Percentiles rank a stretch among this genome's conserved stretches.
Conservation (phyloP, 768 basidiomycete species). For the Galerina marginata region DNA sequence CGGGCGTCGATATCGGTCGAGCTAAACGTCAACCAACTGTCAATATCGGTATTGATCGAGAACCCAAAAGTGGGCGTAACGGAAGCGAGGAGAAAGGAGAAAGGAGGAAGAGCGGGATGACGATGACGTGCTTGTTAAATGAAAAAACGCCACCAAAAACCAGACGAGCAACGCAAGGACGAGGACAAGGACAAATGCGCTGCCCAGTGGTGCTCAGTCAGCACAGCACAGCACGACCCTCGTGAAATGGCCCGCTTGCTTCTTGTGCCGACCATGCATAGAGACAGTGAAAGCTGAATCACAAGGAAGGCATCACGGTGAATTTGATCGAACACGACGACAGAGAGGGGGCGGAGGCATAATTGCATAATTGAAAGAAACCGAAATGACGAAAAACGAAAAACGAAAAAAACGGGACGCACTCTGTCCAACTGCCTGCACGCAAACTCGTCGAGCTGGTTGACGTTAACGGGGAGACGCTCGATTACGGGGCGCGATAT, state of each 20-base stretch:
- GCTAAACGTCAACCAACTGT: too few species aligned
- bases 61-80: background rate
- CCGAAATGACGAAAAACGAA: background rate
- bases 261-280: too few species aligned
- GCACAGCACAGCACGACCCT: too few species aligned
- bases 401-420: slow-evolving; percentile 32
- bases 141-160: too few species aligned
- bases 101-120: background rate
- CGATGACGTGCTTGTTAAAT: background rate
- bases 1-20: slow-evolving; percentile 55
- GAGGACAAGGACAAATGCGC: too few species aligned
- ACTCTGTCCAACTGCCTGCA: slow-evolving; percentile 87
- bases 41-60: too few species aligned
- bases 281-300: too few species aligned
- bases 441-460: slow-evolving; percentile 85
- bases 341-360: background rate
- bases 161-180: too few species aligned
- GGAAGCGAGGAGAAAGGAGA: background rate
- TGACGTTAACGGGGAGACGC: slow-evolving; percentile 74
- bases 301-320: too few species aligned
- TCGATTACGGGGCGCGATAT: slow-evolving; percentile 85
- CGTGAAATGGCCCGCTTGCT: too few species aligned
- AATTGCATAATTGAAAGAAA: slow-evolving; percentile 1
- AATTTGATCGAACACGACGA: too few species aligned
- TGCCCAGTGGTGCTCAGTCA: too few species aligned